Conservation (phyloP, 2,329 filamentous ascomycete species). For the Nothomitra cinnamomea region DNA sequence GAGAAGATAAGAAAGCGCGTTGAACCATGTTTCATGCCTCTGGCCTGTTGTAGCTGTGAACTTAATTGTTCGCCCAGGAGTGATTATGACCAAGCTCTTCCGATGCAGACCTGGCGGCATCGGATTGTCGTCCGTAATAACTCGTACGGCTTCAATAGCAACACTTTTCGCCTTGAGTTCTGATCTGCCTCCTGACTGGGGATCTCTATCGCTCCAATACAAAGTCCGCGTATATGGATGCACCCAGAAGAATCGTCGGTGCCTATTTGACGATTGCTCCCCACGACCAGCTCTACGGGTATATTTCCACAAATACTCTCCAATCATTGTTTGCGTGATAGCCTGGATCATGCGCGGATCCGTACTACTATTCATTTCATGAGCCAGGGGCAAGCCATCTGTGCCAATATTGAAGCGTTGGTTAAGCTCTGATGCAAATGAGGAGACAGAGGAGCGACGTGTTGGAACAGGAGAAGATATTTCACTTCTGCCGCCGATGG, state of each 20-base stretch:
- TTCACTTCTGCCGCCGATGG: constrained; percentile 13
- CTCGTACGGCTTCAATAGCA: constrained; percentile 78
- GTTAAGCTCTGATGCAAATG: constrained; percentile 88
- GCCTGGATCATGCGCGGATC: constrained; percentile 98
- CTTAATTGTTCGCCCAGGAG: constrained; percentile 75
- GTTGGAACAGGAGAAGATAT: constrained; percentile 18
- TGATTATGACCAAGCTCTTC: constrained; percentile 82
- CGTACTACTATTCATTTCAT: constrained; percentile 49
- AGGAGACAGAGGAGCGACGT: constrained; percentile 76
- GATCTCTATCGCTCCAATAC: constrained; percentile 92
- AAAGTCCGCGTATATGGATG: constrained; percentile 92
- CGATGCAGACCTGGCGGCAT: constrained; percentile 87
- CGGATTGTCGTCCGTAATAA: constrained; percentile 87
- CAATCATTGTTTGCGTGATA: constrained; percentile 99
- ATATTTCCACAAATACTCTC: constrained; percentile 98
- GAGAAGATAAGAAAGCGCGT: constrained; percentile 83
- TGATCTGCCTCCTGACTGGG: constrained; percentile 55
- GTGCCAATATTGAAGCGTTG: constrained; percentile 65
- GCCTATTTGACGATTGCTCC: constrained; percentile 74
- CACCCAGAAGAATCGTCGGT: constrained; percentile 96
- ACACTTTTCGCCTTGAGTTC: constrained; percentile 80
- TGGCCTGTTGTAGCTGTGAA: constrained; percentile 90
- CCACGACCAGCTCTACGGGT: constrained; percentile 84
- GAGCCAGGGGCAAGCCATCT: constrained; percentile 35
- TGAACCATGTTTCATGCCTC: constrained; percentile 97